These are phyloP conservation scores for Agrocybe pediades DNA, from an alignment of 768 basidiomycete species.

Conservation along the genomic window DNA sequence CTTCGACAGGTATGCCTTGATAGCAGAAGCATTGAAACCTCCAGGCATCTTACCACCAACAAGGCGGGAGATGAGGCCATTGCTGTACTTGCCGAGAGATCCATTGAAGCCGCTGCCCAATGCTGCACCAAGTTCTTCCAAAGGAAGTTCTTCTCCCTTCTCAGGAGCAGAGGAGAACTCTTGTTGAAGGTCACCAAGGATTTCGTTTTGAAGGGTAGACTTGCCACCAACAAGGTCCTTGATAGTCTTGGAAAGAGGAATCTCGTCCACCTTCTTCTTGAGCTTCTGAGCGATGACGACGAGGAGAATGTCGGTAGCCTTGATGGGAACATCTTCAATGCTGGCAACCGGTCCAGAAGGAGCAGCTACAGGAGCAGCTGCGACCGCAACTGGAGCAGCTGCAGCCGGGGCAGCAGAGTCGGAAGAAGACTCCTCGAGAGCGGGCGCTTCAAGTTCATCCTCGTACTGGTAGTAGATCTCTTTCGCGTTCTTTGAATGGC, in stretches of 20 bases:
- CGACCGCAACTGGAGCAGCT: constrained; percentile 39
- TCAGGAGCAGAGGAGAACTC: constrained; percentile 96
- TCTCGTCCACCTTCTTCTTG: constrained; percentile 91
- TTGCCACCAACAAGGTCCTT: constrained; percentile 99
- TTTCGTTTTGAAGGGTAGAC: constrained; percentile 98
- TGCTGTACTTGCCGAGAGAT: constrained; percentile 91
- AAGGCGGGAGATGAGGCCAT: constrained; percentile 86
- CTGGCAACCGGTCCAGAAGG: constrained; percentile 66
- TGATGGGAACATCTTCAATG: constrained; percentile 90
- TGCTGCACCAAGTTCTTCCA: constrained; percentile 92
- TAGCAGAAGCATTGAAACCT: constrained; percentile 93
- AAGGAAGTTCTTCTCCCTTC: constrained; percentile 96
- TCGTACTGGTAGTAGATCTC: constrained; percentile 99
- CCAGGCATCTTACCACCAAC: constrained; percentile 98
- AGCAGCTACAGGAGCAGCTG: constrained; percentile 44
- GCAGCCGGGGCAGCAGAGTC: constrained; percentile 36
- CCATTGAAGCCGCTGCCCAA: constrained; percentile 81
- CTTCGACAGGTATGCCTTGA: constrained; percentile 88
- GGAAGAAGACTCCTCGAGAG: constrained; percentile 37
- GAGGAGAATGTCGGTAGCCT: constrained; percentile 84
- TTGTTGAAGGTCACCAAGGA: constrained; percentile 93
- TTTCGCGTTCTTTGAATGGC: constrained; percentile 93
- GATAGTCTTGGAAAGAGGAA: constrained; percentile 91
- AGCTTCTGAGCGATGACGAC: constrained; percentile 96
- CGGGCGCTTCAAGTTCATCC: constrained; percentile 64